Evolutionary conservation across 495 filamentous ascomycete species (phyloP), one percentile per base, ranked within the genome.

Genomic region (Xylaria venustula): DNA sequence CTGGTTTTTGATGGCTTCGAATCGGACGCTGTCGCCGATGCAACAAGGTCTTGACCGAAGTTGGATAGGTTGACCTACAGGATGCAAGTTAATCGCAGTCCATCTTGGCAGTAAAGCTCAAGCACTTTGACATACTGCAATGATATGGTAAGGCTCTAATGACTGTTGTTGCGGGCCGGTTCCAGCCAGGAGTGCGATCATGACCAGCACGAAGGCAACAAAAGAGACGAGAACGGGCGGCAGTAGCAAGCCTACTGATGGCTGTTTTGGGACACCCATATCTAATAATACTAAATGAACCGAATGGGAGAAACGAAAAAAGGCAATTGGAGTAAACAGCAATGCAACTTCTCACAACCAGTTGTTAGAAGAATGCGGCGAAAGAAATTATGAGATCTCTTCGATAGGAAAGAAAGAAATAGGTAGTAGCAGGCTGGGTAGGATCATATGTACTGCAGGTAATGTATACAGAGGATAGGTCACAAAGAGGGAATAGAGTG

Each of bases 151-250:
- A 14, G 81, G 72, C 56, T 87, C 80, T 65, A 92, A 9, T 7
- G 64, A 60, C 26, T 61, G 45, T 20, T 69, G 62, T 23, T 81
- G 66, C 85, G 80, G 46, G 76, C 79, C 56, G 72, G 80, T 63
- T 32, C 90, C 90, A 3, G 90, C 87, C 62, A 93, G 86, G 58
- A 93, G 80, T 36, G 85, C 87, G 40, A 92, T 74, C 62, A 91
- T 75, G 14, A 80, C 80, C 36, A 93, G 76, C 45, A 92, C 79
- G 65, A 92, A 87, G 40, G 85, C 84, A 17, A 78, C 81, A 26
- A 87, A 78, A 14, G 80, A 80, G 54, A 79, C 67, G 22, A 80
- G 51, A 2, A 76, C 64, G 0, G 81, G 79, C 9, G 58, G 58
- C 19, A 61, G 50, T 15, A 61, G 15, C 30, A 61, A 54, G 50